A percentile compares a stretch with the other conserved stretches of the same genome.
phyloP scores from a whole-genome alignment of 169 alveolate species.

The Sarcocystis neurona region DNA sequence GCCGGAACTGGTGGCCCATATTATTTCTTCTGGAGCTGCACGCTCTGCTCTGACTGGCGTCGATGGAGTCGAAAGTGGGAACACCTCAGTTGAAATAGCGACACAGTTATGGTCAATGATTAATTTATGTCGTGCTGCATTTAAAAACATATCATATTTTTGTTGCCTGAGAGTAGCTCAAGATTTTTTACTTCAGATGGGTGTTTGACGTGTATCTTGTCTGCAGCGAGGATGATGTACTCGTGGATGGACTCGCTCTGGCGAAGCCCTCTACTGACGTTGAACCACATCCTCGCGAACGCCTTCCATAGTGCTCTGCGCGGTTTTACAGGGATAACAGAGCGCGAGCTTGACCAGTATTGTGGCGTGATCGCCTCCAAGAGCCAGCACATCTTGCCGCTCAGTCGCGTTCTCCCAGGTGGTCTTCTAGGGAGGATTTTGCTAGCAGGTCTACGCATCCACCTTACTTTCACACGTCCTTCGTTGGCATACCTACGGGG shows the following conservation, averaged over 20 bases:
- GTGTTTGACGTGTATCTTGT: too few species aligned
- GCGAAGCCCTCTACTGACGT: constrained; percentile 61
- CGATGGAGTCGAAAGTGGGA: too few species aligned
- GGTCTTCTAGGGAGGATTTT: constrained; percentile 49
- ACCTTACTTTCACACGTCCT: constrained; percentile 45
- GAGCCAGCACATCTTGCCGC: constrained; percentile 43
- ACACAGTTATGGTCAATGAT: too few species aligned
- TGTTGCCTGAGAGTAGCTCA: too few species aligned
- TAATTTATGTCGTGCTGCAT: too few species aligned
- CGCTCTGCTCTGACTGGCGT: too few species aligned
- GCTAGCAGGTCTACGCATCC: constrained; percentile 43
- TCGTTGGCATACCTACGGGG: constrained; percentile 58
- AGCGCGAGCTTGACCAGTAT: constrained; percentile 49
- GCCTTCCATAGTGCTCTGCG: constrained; percentile 47
- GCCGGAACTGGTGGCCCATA: too few species aligned
- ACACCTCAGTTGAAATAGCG: too few species aligned
- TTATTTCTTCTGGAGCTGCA: too few species aligned
- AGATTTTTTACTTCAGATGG: too few species aligned
- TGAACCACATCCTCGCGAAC: constrained; percentile 46
- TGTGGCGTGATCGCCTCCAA: constrained; percentile 51
- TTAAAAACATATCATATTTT: too few species aligned
- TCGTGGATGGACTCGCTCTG: constrained; percentile 53
- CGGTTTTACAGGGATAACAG: constrained; percentile 33
- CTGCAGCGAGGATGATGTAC: constrained; percentile 40
- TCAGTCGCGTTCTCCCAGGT: constrained; percentile 47